Evolutionary conservation across 2,329 filamentous ascomycete genomes (phyloP), one percentile per base, ranked within the genome.

Genomic region (Teratosphaeria pseudoeucalypti): DNA sequence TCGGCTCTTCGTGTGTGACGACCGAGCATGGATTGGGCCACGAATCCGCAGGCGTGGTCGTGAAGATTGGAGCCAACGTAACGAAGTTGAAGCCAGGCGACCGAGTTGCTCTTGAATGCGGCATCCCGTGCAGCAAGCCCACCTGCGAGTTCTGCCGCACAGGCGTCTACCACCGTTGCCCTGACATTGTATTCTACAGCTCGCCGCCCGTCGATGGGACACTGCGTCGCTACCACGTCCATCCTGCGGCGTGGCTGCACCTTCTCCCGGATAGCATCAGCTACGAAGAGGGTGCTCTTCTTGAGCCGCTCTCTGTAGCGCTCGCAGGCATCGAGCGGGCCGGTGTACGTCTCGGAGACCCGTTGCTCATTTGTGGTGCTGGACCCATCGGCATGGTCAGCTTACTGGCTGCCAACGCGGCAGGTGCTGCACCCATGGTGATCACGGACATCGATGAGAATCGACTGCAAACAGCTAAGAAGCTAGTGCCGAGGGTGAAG

Each of bases 251-350:
- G 7, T 70, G 67, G 65, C 60, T 70, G 26, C 69, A 72, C 54
- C 72, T 68, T 34, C 62, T 79, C 0, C 76, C 76, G 0, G 68
- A 68, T n/a, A 65, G 61, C 1, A 65, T 79, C 12, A 70, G 66
- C 6, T 73, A 76, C 47, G 69, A 75, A 34, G 77, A 79, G 57
- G 77, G 75, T 0, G 74, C 74, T 0, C 69, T 81, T 5, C 72
- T 81, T 10, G 79, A 81, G 68, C 79, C 79, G 6, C 67, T 80
- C 10, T 73, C 73, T 16, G 76, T 80, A 2, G 78, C 78, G 2
- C 72, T 81, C 1, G 77, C 79, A 32, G 72, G 73, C 0, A 72
- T 77, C 7, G 70, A 77, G 23, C 70, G 74, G 6, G 72, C 73
- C 1, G 72, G 69, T 1, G 61, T 80, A 2, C 66, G 68, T 26